Evolutionary conservation across 345 rosid genomes (phyloP).

Genomic region (Gossypium turneri): DNA sequence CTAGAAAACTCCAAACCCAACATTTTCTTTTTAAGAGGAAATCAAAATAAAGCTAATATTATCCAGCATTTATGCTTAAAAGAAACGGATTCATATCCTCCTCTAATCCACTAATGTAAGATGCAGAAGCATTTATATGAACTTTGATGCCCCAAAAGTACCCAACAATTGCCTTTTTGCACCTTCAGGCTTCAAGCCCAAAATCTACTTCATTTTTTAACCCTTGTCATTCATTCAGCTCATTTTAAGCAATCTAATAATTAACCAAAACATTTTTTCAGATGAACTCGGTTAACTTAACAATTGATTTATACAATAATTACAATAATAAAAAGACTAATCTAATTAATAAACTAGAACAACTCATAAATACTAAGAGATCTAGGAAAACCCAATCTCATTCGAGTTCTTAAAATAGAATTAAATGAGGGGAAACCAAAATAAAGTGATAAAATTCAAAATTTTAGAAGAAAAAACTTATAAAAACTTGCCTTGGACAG

Average conservation of each 20-base stretch:
- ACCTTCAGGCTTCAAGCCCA: background rate
- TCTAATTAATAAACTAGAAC: background rate
- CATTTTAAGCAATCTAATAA: background rate
- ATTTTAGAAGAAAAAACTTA: background rate
- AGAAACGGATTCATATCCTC: background rate
- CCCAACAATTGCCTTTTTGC: background rate
- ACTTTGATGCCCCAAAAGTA: background rate
- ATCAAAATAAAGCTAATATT: background rate
- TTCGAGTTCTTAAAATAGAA: background rate
- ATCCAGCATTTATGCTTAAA: no score
- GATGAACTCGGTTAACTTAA: background rate
- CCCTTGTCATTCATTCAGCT: background rate
- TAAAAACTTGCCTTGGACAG: slow-evolving; percentile 26
- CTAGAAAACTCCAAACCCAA: background rate
- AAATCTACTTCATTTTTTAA: background rate
- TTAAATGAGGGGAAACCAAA: background rate
- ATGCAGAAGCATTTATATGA: background rate
- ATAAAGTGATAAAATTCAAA: background rate
- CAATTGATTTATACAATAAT: background rate
- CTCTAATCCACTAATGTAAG: background rate
- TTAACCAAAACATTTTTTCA: background rate
- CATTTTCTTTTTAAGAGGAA: background rate
- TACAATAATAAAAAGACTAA: background rate
- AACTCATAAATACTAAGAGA: background rate
- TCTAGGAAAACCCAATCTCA: background rate